phyloP scores from a whole-genome alignment of 257 asterid species.

The Fraxinus quadrangulata region DNA sequence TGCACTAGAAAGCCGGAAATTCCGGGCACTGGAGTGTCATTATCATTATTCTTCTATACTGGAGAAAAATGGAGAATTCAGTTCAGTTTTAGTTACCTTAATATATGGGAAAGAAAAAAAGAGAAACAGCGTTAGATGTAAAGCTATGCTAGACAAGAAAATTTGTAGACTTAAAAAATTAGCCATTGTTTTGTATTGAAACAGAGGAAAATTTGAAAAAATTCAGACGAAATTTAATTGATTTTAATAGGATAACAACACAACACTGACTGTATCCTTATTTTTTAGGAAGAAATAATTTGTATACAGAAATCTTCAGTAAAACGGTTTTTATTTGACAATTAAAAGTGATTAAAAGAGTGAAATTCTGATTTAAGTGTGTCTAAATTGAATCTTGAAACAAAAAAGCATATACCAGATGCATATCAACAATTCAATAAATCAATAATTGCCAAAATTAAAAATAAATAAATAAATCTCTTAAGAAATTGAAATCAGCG shows the following conservation, averaged over 20 bases:
- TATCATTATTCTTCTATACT: background rate
- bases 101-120: no score
- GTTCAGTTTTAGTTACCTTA: background rate
- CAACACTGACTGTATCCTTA: no score
- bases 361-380: background rate
- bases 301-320: background rate
- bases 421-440: background rate
- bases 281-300: no score
- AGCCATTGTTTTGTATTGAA: background rate
- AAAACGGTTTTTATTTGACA: background rate
- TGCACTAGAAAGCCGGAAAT: no score
- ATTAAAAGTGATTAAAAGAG: no score
- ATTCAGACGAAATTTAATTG: no score
- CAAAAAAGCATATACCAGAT: background rate
- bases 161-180: background rate
- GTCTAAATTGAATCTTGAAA: background rate
- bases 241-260: no score
- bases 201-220: background rate
- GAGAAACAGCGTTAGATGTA: background rate
- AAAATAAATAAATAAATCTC: no score
- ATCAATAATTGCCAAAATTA: no score
- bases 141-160: background rate
- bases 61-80: background rate
- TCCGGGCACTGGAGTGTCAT: background rate
- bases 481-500: background rate